phyloP scores from a whole-genome alignment of 345 rosid species.

The Ceriops decandra region DNA sequence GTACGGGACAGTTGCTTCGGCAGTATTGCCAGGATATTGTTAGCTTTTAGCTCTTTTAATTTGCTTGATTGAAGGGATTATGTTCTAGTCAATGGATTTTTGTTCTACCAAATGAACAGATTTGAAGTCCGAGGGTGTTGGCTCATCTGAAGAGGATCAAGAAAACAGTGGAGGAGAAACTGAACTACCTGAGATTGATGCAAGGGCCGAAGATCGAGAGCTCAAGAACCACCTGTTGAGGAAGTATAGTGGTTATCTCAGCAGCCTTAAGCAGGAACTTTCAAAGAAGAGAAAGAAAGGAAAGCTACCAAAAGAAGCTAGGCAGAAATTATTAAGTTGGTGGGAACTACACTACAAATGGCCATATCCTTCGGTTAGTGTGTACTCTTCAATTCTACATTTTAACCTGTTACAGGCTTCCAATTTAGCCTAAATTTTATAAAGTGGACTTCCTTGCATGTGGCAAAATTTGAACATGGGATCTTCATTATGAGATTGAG shows the following conservation, averaged over 20 bases:
- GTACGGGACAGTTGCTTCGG: no score
- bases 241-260: conserved; percentile 92
- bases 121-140: conserved; percentile 74
- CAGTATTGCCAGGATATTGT: no score
- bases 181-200: conserved; percentile 79
- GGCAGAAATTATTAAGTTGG: conserved; percentile 97
- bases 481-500: background rate
- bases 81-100: background rate
- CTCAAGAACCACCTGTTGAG: conserved; percentile 84
- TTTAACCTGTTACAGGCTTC: background rate
- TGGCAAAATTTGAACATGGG: no score
- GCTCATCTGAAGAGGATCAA: conserved; percentile 81
- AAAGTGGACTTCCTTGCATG: no score
- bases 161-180: conserved; percentile 83
- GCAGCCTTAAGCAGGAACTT: conserved; percentile 93
- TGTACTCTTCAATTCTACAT: background rate
- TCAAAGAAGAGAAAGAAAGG: conserved; percentile 99
- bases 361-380: conserved; percentile 95
- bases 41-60: no score
- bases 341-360: conserved; percentile 99
- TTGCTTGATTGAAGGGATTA: no score
- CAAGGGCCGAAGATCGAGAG: conserved; percentile 89
- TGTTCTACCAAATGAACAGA: conserved; percentile 39
- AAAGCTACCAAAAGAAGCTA: conserved; percentile 94
- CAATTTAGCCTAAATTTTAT: background rate